phyloP scores from a whole-genome alignment of 1,284 basidiomycete species.

The Hymenochaete sp. region DNA sequence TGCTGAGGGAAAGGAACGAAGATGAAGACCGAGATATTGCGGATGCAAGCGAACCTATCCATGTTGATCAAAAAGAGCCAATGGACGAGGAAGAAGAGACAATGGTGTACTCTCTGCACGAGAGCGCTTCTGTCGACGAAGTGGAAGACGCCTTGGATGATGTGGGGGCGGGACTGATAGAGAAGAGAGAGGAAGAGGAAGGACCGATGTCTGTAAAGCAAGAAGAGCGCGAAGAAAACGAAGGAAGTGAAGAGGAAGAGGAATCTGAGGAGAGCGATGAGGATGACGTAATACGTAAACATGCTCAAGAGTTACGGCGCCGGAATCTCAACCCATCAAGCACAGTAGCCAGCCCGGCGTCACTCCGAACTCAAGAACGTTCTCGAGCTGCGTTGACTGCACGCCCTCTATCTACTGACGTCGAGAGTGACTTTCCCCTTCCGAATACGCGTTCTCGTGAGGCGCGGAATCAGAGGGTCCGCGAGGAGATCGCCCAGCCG shows the following conservation, averaged over 20 bases:
- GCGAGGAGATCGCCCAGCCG: constrained; percentile 1
- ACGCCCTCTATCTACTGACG: background rate
- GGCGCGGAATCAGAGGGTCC: background rate
- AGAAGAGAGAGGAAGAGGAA: constrained; percentile 5
- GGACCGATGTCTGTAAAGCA: background rate
- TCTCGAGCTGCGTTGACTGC: background rate
- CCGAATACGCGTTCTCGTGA: constrained; percentile 6
- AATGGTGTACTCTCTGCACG: too few relatives aligned
- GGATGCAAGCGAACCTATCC: background rate
- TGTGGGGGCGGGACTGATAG: too few relatives aligned
- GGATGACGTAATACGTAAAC: background rate
- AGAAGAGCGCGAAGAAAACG: constrained; percentile 1
- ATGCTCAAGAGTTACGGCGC: background rate
- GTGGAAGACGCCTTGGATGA: constrained; percentile 8
- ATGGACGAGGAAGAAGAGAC: constrained; percentile 7
- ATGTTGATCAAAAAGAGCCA: background rate
- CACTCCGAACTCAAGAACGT: background rate
- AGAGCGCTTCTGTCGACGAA: constrained; percentile 10
- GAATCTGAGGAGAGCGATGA: background rate
- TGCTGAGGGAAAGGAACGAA: constrained; percentile 1
- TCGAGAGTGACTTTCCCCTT: constrained; percentile 10
- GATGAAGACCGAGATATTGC: background rate
- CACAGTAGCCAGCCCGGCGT: background rate
- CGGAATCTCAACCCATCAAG: background rate
- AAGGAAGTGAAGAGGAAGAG: constrained; percentile 8